These are phyloP conservation scores for Fraxinus xanthoxyloides DNA, from an alignment of 305 asterid genomes.

Conservation along the genomic window DNA sequence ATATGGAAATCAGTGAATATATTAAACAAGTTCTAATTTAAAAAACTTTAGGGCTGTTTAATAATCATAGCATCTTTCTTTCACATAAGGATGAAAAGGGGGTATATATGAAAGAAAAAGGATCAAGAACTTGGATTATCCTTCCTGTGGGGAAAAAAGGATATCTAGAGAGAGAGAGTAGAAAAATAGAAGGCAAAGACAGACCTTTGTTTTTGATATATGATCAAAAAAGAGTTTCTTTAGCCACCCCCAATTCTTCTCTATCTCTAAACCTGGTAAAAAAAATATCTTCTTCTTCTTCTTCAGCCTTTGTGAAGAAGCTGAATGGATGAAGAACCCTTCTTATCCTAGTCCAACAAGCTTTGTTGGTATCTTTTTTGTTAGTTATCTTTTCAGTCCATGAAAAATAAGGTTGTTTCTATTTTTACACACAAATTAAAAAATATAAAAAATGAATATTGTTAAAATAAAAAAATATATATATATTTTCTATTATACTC, in stretches of 20 bases:
- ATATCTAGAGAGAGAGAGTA: conserved; percentile 13
- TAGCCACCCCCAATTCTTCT: neutral
- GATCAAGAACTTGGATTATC: conserved; percentile 43
- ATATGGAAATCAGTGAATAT: neutral
- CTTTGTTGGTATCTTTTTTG: conserved; percentile 50
- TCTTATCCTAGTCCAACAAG: conserved; percentile 45
- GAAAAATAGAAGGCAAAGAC: conserved; percentile 25
- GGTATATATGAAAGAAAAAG: conserved; percentile 28
- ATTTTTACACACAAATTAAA: neutral
- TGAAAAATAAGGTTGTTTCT: neutral
- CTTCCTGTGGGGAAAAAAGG: conserved; percentile 29
- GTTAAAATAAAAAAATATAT: no score
- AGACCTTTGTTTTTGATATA: conserved; percentile 39
- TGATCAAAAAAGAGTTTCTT: conserved; percentile 21
- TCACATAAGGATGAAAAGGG: conserved; percentile 44
- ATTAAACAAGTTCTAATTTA: conserved; percentile 24
- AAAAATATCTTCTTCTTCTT: conserved; percentile 19
- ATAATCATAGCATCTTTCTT: conserved; percentile 29
- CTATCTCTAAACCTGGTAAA: neutral
- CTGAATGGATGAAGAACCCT: conserved; percentile 33
- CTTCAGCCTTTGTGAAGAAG: conserved; percentile 34
- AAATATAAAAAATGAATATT: no score
- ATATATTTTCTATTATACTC: no score
- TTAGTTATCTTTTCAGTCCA: neutral
- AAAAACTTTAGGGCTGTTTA: conserved; percentile 40